Evolutionary conservation across 805 yeast species (phyloP).

Genomic region (Starmera amethionina): DNA sequence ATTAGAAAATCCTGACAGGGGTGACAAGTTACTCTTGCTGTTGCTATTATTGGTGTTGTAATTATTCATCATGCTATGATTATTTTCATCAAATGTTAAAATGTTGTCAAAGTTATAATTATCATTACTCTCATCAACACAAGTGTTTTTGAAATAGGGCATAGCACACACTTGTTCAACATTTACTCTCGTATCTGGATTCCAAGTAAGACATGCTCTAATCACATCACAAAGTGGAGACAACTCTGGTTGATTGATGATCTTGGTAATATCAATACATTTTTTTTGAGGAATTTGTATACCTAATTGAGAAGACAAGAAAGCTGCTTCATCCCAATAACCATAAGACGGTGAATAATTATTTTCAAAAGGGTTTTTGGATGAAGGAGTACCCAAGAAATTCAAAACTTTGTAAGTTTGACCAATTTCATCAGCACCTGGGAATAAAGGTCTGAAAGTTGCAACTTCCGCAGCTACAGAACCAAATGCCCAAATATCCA

Average conservation of each 20-base stretch:
- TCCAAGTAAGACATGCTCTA: slow-evolving; percentile 53
- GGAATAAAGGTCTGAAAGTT: slow-evolving; percentile 68
- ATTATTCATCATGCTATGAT: too few relatives aligned
- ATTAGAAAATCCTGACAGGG: too few relatives aligned
- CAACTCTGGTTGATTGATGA: slow-evolving; percentile 37
- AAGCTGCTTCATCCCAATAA: slow-evolving; percentile 55
- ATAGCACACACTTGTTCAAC: slow-evolving; percentile 37
- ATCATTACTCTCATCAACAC: slow-evolving; percentile 13
- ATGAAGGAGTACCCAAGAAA: slow-evolving; percentile 64
- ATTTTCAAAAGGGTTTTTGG: slow-evolving; percentile 14
- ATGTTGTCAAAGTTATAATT: background rate
- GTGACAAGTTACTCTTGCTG: too few relatives aligned
- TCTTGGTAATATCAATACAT: slow-evolving; percentile 37
- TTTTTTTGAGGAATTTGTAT: slow-evolving; percentile 44
- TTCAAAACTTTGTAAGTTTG: slow-evolving; percentile 63
- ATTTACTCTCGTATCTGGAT: slow-evolving; percentile 54
- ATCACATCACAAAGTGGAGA: slow-evolving; percentile 27
- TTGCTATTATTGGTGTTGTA: too few relatives aligned
- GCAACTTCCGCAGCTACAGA: slow-evolving; percentile 68
- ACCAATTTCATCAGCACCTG: slow-evolving; percentile 73
- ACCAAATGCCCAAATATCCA: slow-evolving; percentile 85
- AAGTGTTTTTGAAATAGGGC: slow-evolving; percentile 45
- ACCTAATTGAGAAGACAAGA: slow-evolving; percentile 43
- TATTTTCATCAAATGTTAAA: background rate
- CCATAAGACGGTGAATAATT: slow-evolving; percentile 50